A percentile compares a stretch with the other conserved stretches of the same genome.
These are phyloP conservation scores for Solanum sparsipilum DNA, from an alignment of 257 asterid species.

Conservation along the genomic window DNA sequence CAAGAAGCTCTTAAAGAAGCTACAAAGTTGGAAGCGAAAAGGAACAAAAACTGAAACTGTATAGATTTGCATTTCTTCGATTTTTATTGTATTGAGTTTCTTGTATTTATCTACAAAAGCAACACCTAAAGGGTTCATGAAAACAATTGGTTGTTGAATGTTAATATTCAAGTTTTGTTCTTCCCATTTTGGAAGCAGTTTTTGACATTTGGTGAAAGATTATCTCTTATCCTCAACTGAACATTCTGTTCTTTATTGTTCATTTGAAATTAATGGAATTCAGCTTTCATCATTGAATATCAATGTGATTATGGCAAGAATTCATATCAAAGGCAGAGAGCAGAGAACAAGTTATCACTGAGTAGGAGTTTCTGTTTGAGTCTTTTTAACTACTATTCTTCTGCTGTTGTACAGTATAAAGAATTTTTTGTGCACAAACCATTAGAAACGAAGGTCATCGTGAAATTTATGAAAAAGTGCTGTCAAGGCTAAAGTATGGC, in stretches of 20 bases:
- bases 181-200: neutral
- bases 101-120: constrained; percentile 7
- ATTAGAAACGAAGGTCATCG: neutral
- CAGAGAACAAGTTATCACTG: neutral
- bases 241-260: neutral
- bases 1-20: constrained; percentile 39
- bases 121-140: neutral
- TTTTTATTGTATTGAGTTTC: neutral
- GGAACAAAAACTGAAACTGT: constrained; percentile 18
- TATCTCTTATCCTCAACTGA: neutral
- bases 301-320: neutral
- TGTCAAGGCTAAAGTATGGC: constrained; percentile 65
- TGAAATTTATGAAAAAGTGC: constrained; percentile 22
- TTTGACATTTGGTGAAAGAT: neutral
- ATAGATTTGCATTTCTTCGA: neutral
- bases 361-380: neutral
- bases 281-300: neutral
- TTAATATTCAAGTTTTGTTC: constrained; percentile 1
- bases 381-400: neutral
- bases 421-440: neutral
- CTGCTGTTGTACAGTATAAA: neutral
- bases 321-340: neutral
- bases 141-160: neutral
- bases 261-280: neutral
- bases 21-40: constrained; percentile 26